Percentiles rank a stretch among this genome's conserved stretches.
Conservation (phyloP, 768 basidiomycete genomes). For the Boletus pseudo-olivaceus region DNA sequence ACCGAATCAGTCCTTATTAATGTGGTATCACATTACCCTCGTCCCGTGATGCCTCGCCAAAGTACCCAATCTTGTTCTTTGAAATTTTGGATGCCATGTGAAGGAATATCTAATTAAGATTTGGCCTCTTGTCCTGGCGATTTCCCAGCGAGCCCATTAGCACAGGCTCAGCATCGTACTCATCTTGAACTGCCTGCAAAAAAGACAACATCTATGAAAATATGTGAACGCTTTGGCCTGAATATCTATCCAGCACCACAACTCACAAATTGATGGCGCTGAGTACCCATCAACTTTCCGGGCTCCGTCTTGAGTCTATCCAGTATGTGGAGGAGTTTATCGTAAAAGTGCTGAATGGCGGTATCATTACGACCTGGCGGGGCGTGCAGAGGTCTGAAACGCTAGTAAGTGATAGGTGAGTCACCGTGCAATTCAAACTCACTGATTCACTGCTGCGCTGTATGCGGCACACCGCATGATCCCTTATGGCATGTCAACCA, state of each 20-base stretch:
- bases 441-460: slow-evolving; percentile 52
- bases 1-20: neutral
- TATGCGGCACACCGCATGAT: slow-evolving; percentile 71
- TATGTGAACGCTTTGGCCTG: slow-evolving; percentile 2
- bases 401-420: neutral
- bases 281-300: slow-evolving; percentile 64
- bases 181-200: slow-evolving; percentile 53
- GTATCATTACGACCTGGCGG: slow-evolving; percentile 51
- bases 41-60: neutral
- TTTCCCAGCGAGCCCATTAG: neutral
- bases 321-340: slow-evolving; percentile 76
- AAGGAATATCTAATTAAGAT: neutral
- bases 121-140: neutral
- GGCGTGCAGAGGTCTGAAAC: slow-evolving; percentile 39
- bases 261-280: slow-evolving; percentile 68
- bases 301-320: slow-evolving; percentile 73
- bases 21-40: neutral
- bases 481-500: slow-evolving; percentile 32
- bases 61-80: neutral
- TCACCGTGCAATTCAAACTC: slow-evolving; percentile 1
- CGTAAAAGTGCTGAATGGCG: slow-evolving; percentile 80
- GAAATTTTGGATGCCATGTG: neutral
- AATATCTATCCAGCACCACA: neutral
- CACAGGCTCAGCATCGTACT: slow-evolving; percentile 33
- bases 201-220: slow-evolving; percentile 58